Percentiles rank a stretch among this genome's conserved stretches.
phyloP scores from a whole-genome alignment of 2,329 filamentous ascomycete genomes.

The Neodidymelliopsis sp. region DNA sequence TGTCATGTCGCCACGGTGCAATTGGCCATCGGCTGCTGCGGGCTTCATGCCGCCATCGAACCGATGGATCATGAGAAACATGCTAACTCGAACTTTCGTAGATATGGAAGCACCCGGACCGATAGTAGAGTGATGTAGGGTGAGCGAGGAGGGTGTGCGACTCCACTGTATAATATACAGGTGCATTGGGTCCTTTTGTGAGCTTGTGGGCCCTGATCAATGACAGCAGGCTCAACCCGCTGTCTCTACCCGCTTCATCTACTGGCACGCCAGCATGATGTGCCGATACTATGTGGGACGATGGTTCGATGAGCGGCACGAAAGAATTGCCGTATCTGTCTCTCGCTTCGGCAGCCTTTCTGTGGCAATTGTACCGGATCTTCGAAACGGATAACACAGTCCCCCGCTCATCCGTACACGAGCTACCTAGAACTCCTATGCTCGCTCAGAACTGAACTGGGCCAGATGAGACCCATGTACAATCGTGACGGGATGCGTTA shows the following conservation, averaged over 20 bases:
- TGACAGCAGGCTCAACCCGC: neutral
- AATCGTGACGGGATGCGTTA: neutral
- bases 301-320: neutral
- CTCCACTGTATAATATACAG: neutral
- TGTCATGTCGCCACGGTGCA: neutral
- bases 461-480: neutral
- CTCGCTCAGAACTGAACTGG: neutral
- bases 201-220: neutral
- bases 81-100: too few relatives aligned
- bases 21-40: constrained; percentile 1
- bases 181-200: neutral
- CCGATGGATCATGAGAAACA: too few relatives aligned
- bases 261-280: neutral
- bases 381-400: neutral
- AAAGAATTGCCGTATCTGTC: neutral
- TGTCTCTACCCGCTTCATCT: neutral
- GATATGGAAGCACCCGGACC: neutral
- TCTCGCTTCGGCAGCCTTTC: neutral
- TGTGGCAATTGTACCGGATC: constrained; percentile 2
- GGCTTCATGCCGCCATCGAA: too few relatives aligned
- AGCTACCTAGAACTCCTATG: neutral
- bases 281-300: neutral
- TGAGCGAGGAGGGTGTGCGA: neutral
- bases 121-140: neutral
- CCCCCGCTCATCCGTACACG: neutral